phyloP scores from a whole-genome alignment of 2,329 filamentous ascomycete genomes.

The Ilyonectria sp. region DNA sequence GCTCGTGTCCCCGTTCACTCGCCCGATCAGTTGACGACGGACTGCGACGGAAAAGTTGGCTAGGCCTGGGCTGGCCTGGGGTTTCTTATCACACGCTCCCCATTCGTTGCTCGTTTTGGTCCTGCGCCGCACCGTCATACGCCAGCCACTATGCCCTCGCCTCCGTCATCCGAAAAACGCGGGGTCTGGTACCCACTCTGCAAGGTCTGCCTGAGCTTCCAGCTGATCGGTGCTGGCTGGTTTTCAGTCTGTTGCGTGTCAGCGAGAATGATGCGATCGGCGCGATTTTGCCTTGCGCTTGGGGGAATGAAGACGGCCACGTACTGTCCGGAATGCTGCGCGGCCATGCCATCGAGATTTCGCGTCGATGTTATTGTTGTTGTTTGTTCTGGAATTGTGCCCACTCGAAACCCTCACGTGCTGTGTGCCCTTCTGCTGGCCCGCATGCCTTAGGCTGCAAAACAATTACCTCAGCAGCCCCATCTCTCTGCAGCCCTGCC shows the following conservation, averaged over 20 bases:
- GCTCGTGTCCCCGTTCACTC: conserved; percentile 10
- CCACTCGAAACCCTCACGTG: conserved; percentile 14
- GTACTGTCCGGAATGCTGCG: not conserved
- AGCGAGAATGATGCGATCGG: conserved; percentile 8
- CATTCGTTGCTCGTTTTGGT: conserved; percentile 40
- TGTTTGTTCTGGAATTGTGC: conserved; percentile 10
- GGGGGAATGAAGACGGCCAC: conserved; percentile 9
- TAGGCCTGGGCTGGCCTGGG: conserved; percentile 21
- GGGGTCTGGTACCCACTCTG: conserved; percentile 46
- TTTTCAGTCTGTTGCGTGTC: conserved; percentile 15
- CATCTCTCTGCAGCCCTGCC: not conserved
- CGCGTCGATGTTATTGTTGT: conserved; percentile 7
- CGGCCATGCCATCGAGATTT: not conserved
- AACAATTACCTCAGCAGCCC: not conserved
- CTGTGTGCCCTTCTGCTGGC: not conserved
- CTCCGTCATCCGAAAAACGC: conserved; percentile 44
- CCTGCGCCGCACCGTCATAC: conserved; percentile 44
- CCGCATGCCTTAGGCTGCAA: conserved; percentile 18
- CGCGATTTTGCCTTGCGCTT: conserved; percentile 10
- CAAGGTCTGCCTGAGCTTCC: conserved; percentile 37
- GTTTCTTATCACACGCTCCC: conserved; percentile 43
- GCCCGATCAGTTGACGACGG: conserved; percentile 1
- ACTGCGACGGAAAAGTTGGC: conserved; percentile 12
- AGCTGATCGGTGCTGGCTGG: conserved; percentile 18
- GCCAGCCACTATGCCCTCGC: conserved; percentile 19